A percentile compares a stretch with the other conserved stretches of the same genome.
phyloP scores from a whole-genome alignment of 331 rosid genomes.

The Prunus yedoensis region DNA sequence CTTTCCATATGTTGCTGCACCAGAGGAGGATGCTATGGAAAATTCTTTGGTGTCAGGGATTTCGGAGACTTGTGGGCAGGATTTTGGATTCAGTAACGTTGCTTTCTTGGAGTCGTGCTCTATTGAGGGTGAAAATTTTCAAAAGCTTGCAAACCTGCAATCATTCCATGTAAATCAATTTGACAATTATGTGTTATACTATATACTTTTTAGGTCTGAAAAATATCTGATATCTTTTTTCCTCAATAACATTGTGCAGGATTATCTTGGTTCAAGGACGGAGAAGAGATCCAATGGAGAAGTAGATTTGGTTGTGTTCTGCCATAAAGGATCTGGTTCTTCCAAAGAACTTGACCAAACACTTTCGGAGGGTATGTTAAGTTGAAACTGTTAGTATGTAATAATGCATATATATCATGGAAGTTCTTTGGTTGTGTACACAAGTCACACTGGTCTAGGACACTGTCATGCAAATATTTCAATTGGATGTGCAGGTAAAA shows the following conservation, averaged over 20 bases:
- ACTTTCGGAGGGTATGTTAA: slow-evolving; percentile 66
- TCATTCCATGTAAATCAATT: slow-evolving; percentile 65
- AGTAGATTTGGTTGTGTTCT: slow-evolving; percentile 75
- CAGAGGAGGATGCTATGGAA: slow-evolving; percentile 64
- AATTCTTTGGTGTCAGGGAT: slow-evolving; percentile 68
- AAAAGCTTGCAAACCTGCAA: slow-evolving; percentile 41
- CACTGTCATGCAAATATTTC: slow-evolving; percentile 20
- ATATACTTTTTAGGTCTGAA: slow-evolving; percentile 26
- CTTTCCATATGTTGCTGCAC: slow-evolving; percentile 80
- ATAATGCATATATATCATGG: background rate
- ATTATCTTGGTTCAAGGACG: slow-evolving; percentile 63
- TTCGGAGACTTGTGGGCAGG: slow-evolving; percentile 68
- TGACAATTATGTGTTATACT: slow-evolving; percentile 14
- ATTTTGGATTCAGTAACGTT: slow-evolving; percentile 49
- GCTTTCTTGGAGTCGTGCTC: slow-evolving; percentile 70
- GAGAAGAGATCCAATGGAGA: slow-evolving; percentile 51
- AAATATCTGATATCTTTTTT: slow-evolving; percentile 33
- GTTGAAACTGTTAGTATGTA: slow-evolving; percentile 13
- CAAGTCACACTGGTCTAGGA: slow-evolving; percentile 9
- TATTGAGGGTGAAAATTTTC: slow-evolving; percentile 38
- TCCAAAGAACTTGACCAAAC: slow-evolving; percentile 35
- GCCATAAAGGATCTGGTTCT: slow-evolving; percentile 52
- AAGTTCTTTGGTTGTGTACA: slow-evolving; percentile 7
- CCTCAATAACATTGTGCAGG: slow-evolving; percentile 40
- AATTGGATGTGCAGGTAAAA: slow-evolving; percentile 52